phyloP scores from a whole-genome alignment of 2,329 filamentous ascomycete genomes.

The Cladosporium sp. region DNA sequence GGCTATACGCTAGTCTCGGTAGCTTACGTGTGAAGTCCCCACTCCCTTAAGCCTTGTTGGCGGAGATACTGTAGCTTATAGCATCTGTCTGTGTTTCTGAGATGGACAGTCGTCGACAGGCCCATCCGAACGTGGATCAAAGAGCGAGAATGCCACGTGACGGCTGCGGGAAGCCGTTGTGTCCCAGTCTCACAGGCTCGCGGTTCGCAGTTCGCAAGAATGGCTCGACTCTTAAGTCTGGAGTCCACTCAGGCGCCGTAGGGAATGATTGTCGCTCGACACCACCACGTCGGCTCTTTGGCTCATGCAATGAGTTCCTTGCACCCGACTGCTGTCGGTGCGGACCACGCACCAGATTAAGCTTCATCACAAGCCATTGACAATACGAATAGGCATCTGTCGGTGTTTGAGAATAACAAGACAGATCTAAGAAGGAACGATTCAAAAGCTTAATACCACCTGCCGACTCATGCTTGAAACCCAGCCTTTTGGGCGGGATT shows the following conservation, averaged over 20 bases:
- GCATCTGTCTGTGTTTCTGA: neutral
- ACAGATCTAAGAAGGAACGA: neutral
- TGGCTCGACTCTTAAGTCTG: neutral
- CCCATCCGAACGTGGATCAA: neutral
- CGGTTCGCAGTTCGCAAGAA: neutral
- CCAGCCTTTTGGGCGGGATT: neutral
- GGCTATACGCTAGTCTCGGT: neutral
- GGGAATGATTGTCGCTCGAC: neutral
- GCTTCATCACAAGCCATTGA: neutral
- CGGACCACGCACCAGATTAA: neutral
- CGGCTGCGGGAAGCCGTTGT: neutral
- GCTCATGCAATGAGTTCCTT: neutral
- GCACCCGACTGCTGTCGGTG: neutral
- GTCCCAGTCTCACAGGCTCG: neutral
- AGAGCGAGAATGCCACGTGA: neutral
- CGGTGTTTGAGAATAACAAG: neutral
- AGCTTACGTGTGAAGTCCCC: neutral
- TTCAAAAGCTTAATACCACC: neutral
- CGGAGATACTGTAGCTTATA: neutral
- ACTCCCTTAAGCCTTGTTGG: neutral
- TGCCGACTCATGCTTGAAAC: neutral
- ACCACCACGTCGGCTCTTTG: neutral
- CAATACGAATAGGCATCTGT: neutral
- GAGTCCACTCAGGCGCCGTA: neutral
- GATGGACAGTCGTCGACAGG: neutral